These are phyloP conservation scores for Ocimum tenuiflorum DNA, from an alignment of 257 asterid species.

Conservation along the genomic window DNA sequence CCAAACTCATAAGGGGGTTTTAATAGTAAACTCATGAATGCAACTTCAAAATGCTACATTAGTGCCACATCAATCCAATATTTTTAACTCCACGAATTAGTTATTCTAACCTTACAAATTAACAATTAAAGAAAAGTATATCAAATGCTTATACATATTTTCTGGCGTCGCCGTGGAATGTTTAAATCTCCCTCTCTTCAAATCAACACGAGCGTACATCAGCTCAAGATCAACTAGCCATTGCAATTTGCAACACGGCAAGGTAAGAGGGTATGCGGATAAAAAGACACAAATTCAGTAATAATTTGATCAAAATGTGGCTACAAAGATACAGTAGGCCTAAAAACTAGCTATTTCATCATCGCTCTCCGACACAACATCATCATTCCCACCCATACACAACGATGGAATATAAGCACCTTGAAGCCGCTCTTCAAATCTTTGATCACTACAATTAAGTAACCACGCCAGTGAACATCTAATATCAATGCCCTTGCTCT, in stretches of 20 bases:
- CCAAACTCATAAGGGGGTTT: no score
- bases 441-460: constrained; percentile 81
- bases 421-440: constrained; percentile 81
- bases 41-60: no score
- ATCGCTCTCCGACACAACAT: constrained; percentile 61
- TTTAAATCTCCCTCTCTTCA: no score
- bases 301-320: neutral
- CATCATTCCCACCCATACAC: constrained; percentile 65
- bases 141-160: no score
- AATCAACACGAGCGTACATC: no score
- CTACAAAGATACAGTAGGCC: constrained; percentile 79
- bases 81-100: no score
- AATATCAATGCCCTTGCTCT: constrained; percentile 70
- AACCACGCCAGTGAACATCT: constrained; percentile 85
- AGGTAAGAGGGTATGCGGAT: neutral
- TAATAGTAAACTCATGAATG: no score
- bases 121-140: no score
- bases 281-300: constrained; percentile 6
- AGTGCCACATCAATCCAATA: no score
- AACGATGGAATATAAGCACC: constrained; percentile 77
- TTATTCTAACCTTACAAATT: no score
- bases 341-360: constrained; percentile 74
- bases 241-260: neutral
- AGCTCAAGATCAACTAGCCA: neutral
- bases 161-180: no score